Percentiles rank a stretch among this genome's conserved stretches.
These are phyloP conservation scores for Pestalotiopsis sp. DNA, from an alignment of 2,329 filamentous ascomycete species.

Conservation along the genomic window DNA sequence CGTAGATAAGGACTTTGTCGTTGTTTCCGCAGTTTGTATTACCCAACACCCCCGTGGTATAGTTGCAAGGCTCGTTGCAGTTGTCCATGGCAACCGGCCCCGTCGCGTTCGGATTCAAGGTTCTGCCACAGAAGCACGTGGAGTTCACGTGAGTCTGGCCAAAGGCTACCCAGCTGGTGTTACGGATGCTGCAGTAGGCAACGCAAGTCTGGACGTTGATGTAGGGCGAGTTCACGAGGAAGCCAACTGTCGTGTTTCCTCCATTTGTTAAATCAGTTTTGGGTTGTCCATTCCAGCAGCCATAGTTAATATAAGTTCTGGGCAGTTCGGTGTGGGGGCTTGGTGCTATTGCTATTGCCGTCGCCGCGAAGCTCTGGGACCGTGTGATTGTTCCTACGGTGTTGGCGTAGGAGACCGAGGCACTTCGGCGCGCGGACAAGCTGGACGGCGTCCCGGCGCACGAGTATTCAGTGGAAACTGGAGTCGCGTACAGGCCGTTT, in stretches of 20 bases:
- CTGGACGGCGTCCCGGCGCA: not conserved
- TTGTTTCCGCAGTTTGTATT: not conserved
- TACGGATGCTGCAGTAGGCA: no score
- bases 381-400: not conserved
- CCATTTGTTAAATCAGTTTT: no score
- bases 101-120: no score
- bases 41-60: not conserved
- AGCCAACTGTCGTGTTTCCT: no score
- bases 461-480: not conserved
- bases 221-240: no score
- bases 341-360: not conserved
- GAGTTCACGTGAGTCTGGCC: no score
- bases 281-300: not conserved
- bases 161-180: no score
- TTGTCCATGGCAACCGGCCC: constrained; percentile 1
- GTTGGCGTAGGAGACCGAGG: not conserved
- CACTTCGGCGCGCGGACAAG: not conserved
- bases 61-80: constrained; percentile 8
- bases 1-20: not conserved
- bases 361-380: not conserved
- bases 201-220: no score
- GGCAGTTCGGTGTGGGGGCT: no score
- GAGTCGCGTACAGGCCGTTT: not conserved
- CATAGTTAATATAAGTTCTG: not conserved
- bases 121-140: no score